These are phyloP conservation scores for Agaricus sinodeliciosus DNA, from an alignment of 768 basidiomycete species.

Conservation along the genomic window DNA sequence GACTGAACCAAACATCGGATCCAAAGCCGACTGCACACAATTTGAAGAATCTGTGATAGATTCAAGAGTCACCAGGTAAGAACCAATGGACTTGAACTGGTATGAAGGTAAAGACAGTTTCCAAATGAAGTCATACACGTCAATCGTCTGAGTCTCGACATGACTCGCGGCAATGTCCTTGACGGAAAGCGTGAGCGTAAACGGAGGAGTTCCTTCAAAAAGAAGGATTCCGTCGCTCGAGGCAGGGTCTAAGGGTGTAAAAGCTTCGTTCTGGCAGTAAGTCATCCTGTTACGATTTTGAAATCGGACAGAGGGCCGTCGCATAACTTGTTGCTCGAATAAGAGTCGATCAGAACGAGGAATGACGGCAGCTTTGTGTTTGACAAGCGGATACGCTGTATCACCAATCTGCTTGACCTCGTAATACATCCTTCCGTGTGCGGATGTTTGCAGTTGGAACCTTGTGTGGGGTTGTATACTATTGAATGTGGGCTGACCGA, in stretches of 20 bases:
- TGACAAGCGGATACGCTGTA: constrained; percentile 71
- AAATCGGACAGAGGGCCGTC: constrained; percentile 79
- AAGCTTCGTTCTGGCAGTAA: constrained; percentile 69
- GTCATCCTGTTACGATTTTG: constrained; percentile 55
- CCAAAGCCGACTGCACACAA: constrained; percentile 69
- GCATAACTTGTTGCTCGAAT: constrained; percentile 82
- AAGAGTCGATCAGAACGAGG: constrained; percentile 63
- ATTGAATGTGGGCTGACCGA: constrained; percentile 76
- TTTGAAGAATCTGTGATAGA: constrained; percentile 73
- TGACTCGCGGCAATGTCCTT: constrained; percentile 72
- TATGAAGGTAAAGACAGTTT: constrained; percentile 64
- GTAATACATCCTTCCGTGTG: constrained; percentile 79
- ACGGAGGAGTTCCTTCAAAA: constrained; percentile 83
- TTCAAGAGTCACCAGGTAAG: constrained; percentile 74
- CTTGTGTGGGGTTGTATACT: constrained; percentile 77
- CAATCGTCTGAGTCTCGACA: constrained; percentile 49
- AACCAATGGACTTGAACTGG: constrained; percentile 71
- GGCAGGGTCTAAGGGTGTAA: constrained; percentile 46
- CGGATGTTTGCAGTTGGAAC: constrained; percentile 75
- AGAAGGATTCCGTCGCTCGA: constrained; percentile 55
- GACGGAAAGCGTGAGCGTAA: constrained; percentile 67
- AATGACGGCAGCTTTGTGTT: constrained; percentile 55
- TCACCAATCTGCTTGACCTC: constrained; percentile 89
- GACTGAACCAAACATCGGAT: constrained; percentile 53
- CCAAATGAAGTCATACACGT: constrained; percentile 51